Evolutionary conservation across 495 filamentous ascomycete species (phyloP).

Genomic region (Haplographium delicatum): DNA sequence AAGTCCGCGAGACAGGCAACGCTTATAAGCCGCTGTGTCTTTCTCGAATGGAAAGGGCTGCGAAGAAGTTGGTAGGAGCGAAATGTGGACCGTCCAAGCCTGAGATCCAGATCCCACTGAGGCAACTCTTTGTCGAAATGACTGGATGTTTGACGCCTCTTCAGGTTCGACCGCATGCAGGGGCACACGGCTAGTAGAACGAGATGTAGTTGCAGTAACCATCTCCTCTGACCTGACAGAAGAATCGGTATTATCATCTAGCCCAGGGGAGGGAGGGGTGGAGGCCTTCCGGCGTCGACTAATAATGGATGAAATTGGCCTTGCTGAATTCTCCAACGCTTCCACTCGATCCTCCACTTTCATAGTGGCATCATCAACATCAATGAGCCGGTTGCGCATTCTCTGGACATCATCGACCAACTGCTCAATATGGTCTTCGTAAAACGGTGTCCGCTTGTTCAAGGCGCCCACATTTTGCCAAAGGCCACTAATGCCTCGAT

Average conservation of each 20-base stretch:
- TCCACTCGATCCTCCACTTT: slow-evolving; percentile 47
- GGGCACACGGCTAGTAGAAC: neutral
- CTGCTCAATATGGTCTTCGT: slow-evolving; percentile 40
- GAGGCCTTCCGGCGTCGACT: slow-evolving; percentile 28
- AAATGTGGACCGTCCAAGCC: slow-evolving; percentile 52
- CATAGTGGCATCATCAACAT: slow-evolving; percentile 46
- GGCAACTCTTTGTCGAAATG: slow-evolving; percentile 15
- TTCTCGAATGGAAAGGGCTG: slow-evolving; percentile 55
- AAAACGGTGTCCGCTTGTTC: slow-evolving; percentile 34
- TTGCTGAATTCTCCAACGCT: slow-evolving; percentile 33
- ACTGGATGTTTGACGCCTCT: slow-evolving; percentile 14
- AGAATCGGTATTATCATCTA: slow-evolving; percentile 13
- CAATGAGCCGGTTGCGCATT: slow-evolving; percentile 38
- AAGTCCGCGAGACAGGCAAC: slow-evolving; percentile 50
- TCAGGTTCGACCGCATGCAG: slow-evolving; percentile 7
- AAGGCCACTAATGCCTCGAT: slow-evolving; percentile 44
- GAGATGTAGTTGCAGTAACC: slow-evolving; percentile 4
- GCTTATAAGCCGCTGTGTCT: slow-evolving; percentile 52
- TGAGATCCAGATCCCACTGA: slow-evolving; percentile 20
- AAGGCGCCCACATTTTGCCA: slow-evolving; percentile 44
- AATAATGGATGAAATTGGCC: slow-evolving; percentile 13
- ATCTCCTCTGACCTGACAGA: slow-evolving; percentile 20
- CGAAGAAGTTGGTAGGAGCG: slow-evolving; percentile 43
- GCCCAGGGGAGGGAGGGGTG: slow-evolving; percentile 22
- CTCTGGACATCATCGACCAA: slow-evolving; percentile 39